A percentile compares a stretch with the other conserved stretches of the same genome.
Conservation (phyloP, 2,329 filamentous ascomycete species). For the Helotiales sp. region DNA sequence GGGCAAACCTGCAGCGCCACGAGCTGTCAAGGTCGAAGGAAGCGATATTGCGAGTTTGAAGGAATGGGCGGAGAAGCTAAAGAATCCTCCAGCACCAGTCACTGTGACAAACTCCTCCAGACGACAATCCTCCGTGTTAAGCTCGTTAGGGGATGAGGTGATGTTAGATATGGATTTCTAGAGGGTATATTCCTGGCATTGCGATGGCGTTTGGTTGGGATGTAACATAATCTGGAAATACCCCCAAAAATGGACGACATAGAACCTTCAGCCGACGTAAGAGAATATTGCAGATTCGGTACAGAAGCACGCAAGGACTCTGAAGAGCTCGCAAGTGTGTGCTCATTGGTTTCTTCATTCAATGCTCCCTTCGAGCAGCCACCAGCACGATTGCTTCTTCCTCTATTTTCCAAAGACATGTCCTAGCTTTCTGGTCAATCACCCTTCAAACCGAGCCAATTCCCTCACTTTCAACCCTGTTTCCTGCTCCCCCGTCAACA, state of each 20-base stretch:
- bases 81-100: constrained; percentile 20
- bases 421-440: neutral
- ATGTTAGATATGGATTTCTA: constrained; percentile 36
- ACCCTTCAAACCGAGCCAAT: constrained; percentile 24
- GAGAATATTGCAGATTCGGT: too few relatives aligned
- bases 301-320: too few relatives aligned
- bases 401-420: too few relatives aligned
- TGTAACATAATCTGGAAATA: constrained; percentile 21
- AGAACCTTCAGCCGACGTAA: too few relatives aligned
- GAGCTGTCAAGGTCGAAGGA: constrained; percentile 76
- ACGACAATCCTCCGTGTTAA: constrained; percentile 33
- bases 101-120: constrained; percentile 23
- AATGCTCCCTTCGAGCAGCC: too few relatives aligned
- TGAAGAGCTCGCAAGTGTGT: too few relatives aligned
- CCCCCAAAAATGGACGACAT: constrained; percentile 4
- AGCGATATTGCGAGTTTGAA: constrained; percentile 66
- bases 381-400: neutral
- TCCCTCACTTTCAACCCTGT: constrained; percentile 32
- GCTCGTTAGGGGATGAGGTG: constrained; percentile 33
- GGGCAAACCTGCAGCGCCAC: constrained; percentile 70
- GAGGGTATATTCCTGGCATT: constrained; percentile 26
- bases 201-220: constrained; percentile 32
- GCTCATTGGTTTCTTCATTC: too few relatives aligned
- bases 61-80: constrained; percentile 58
- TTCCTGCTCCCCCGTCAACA: constrained; percentile 34